Evolutionary conservation across 441 rosid species (phyloP).

Genomic region (Populus hybrid): DNA sequence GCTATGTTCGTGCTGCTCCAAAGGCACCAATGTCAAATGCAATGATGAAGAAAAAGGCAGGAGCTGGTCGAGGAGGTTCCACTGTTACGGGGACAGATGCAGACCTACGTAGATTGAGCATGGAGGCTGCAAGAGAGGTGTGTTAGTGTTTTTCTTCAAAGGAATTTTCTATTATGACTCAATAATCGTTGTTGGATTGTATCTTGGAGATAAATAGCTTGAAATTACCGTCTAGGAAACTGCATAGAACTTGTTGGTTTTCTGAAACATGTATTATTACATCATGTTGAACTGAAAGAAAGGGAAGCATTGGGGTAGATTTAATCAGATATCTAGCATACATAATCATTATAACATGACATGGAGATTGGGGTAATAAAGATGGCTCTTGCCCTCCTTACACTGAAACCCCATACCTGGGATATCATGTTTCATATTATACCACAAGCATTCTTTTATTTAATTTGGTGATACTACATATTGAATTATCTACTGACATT

Average conservation of each 20-base stretch:
- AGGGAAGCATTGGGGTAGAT: neutral
- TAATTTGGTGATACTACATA: neutral
- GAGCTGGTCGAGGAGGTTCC: constrained; percentile 80
- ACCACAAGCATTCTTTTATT: neutral
- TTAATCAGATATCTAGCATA: neutral
- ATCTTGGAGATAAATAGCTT: neutral
- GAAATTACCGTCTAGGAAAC: neutral
- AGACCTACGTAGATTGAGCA: constrained; percentile 97
- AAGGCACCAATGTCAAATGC: constrained; percentile 89
- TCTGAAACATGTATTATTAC: neutral
- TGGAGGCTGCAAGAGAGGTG: constrained; percentile 99
- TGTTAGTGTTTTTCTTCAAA: constrained; percentile 3
- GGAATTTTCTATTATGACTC: neutral
- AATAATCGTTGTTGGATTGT: neutral
- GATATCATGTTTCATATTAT: neutral
- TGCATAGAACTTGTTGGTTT: neutral
- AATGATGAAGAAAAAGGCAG: constrained; percentile 75
- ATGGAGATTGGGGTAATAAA: neutral
- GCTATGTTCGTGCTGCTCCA: constrained; percentile 90
- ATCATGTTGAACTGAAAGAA: neutral
- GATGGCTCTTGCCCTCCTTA: neutral
- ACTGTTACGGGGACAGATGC: constrained; percentile 99
- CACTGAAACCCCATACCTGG: neutral
- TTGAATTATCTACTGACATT: neutral
- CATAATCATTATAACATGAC: neutral